Base-by-base conservation (phyloP, 179 eudicot species). In the Pouteria campechiana region DNA sequence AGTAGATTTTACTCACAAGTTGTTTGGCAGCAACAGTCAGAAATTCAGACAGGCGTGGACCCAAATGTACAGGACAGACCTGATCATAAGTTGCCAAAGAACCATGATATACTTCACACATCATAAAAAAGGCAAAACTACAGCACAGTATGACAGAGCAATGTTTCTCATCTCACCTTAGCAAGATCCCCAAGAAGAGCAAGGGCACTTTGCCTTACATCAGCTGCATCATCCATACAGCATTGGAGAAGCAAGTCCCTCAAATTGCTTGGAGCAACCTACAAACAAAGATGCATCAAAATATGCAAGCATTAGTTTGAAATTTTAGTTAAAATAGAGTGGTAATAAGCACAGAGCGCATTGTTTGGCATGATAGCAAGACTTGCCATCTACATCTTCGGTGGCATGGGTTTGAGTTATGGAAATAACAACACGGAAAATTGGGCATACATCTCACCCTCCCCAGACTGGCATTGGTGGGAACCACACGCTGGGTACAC, bases 131-230 rank as follows among this genome's bases (percentile, higher is more conserved):
- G n/a, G 24, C 17, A 7, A 19, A 15, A 3, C 17, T 11, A 19
- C 23, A 25, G 25, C 41, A 3, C 47, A 41, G n/a, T 32, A 11
- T 4, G 21, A 18, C 3, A 12, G 1, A 29, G 32, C 17, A 37
- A 17, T 20, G 27, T 42, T 47, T 30, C 11, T 23, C 52, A 52
- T 63, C 75, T 68, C 67, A 90, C 98, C 57, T 96, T 82, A 18
- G 98, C 87, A 41, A 90, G 90, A 60, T 90, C 98, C 31, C 98
- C 98, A 54, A 90, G 81, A 66, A 90, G 76, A 6, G 98, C 98
- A 60, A 90, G 86, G 48, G 98, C 96, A 71, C 98, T 90, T 61
- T 90, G 98, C 6, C 88, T 77, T 34, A 90, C 82, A 68, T 90
- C 98, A 55, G 74, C 48, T 42, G 75, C 65, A 60, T 79, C 92